Evolutionary conservation across 768 basidiomycete species (phyloP).

Genomic region (Pleurotus giganteus): DNA sequence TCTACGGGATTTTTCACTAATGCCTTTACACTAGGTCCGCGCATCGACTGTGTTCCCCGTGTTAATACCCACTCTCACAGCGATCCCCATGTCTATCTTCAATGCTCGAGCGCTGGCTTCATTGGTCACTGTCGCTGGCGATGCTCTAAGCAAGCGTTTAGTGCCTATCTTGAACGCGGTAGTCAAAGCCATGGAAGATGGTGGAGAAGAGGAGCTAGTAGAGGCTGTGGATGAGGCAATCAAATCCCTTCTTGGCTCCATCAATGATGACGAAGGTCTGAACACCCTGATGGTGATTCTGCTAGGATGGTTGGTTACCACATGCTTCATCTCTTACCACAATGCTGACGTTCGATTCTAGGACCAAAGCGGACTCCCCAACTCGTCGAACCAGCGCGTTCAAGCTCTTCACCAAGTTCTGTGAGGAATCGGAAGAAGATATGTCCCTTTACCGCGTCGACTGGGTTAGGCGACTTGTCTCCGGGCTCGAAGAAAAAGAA

Average conservation of each 20-base stretch:
- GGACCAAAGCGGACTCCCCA: conserved; percentile 77
- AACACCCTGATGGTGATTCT: conserved; percentile 87
- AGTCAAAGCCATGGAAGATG: conserved; percentile 72
- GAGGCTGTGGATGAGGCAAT: conserved; percentile 75
- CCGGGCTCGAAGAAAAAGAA: conserved; percentile 76
- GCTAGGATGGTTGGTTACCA: conserved; percentile 72
- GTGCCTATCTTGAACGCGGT: conserved; percentile 77
- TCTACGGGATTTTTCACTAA: conserved; percentile 7
- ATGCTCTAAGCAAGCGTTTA: conserved; percentile 81
- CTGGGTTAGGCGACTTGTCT: conserved; percentile 89
- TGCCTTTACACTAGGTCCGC: conserved; percentile 61
- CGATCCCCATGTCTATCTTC: conserved; percentile 90
- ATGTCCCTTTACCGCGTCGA: conserved; percentile 85
- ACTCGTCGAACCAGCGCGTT: conserved; percentile 76
- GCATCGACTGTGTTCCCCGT: conserved; percentile 97
- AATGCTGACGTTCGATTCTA: conserved; percentile 24
- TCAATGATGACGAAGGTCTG: conserved; percentile 84
- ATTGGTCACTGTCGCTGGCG: conserved; percentile 91
- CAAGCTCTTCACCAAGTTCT: conserved; percentile 77
- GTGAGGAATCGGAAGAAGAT: conserved; percentile 80
- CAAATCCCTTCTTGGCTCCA: conserved; percentile 70
- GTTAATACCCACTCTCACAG: conserved; percentile 88
- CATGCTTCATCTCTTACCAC: not conserved
- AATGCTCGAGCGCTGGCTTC: conserved; percentile 90
- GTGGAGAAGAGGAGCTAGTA: conserved; percentile 64